Conservation (phyloP, 2,329 filamentous ascomycete species). For the Aspergillus sp. region DNA sequence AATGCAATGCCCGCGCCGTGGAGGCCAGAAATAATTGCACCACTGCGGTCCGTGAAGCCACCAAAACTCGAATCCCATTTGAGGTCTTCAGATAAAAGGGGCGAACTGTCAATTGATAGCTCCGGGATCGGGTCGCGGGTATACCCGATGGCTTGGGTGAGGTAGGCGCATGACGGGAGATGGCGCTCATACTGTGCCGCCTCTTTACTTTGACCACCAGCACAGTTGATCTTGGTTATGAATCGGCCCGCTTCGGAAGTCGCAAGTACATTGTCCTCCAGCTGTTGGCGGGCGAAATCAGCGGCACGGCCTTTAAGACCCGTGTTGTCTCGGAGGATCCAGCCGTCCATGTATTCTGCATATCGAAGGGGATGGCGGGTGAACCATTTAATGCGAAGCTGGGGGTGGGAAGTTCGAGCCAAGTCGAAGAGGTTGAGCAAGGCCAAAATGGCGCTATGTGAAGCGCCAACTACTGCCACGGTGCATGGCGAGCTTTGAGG, state of each 20-base stretch:
- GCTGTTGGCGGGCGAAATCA: conserved; percentile 58
- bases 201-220: conserved; percentile 39
- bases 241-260: conserved; percentile 48
- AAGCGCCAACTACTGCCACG: conserved; percentile 61
- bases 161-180: conserved; percentile 52
- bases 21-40: conserved; percentile 50
- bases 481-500: conserved; percentile 38
- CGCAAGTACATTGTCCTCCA: conserved; percentile 54
- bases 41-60: conserved; percentile 48
- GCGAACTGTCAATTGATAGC: conserved; percentile 39
- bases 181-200: conserved; percentile 46
- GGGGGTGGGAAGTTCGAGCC: conserved; percentile 51
- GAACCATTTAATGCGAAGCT: conserved; percentile 62
- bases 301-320: conserved; percentile 64
- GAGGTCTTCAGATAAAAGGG: conserved; percentile 16
- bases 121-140: conserved; percentile 51
- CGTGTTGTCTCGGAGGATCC: conserved; percentile 66
- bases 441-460: conserved; percentile 63
- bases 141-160: conserved; percentile 63
- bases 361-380: conserved; percentile 61
- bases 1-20: conserved; percentile 65
- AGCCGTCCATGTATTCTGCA: conserved; percentile 61
- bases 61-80: conserved; percentile 40
- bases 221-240: conserved; percentile 50
- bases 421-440: conserved; percentile 61